phyloP scores from a whole-genome alignment of 2,329 filamentous ascomycete species.

The Cadophora gregata region DNA sequence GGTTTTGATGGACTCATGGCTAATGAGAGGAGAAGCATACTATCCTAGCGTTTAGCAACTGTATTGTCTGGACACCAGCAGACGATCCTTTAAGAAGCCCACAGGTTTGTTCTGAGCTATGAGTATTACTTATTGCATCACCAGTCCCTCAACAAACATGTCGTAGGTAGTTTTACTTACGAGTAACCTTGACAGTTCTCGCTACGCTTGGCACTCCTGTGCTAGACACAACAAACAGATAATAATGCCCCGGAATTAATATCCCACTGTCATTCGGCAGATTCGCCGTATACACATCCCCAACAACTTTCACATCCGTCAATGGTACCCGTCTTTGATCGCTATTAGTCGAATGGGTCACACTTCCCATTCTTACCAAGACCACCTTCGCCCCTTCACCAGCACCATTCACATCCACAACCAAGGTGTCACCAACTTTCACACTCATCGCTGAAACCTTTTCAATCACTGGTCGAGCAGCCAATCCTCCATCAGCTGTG shows the following conservation, averaged over 20 bases:
- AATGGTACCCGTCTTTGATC: constrained; percentile 59
- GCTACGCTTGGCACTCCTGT: constrained; percentile 17
- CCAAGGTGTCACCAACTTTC: not conserved
- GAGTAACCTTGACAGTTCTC: constrained; percentile 11
- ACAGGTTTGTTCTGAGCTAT: not conserved
- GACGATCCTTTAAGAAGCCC: not conserved
- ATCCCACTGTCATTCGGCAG: constrained; percentile 16
- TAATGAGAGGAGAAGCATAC: not conserved
- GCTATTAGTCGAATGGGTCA: constrained; percentile 62
- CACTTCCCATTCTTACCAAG: constrained; percentile 31
- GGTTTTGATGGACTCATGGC: not conserved
- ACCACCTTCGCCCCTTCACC: constrained; percentile 1
- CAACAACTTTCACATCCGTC: constrained; percentile 40
- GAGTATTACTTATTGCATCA: not conserved
- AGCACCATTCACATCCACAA: not conserved
- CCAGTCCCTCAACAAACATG: not conserved
- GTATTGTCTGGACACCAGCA: not conserved
- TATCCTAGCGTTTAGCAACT: not conserved
- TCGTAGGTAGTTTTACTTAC: not conserved
- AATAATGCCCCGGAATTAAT: constrained; percentile 15
- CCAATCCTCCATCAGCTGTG: constrained; percentile 49
- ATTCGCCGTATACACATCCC: constrained; percentile 7
- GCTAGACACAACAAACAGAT: constrained; percentile 15
- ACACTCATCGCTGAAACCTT: not conserved
- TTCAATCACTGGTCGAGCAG: not conserved